phyloP scores from a whole-genome alignment of 192 early-diverging fungal genomes.

The Podila clonocystis region DNA sequence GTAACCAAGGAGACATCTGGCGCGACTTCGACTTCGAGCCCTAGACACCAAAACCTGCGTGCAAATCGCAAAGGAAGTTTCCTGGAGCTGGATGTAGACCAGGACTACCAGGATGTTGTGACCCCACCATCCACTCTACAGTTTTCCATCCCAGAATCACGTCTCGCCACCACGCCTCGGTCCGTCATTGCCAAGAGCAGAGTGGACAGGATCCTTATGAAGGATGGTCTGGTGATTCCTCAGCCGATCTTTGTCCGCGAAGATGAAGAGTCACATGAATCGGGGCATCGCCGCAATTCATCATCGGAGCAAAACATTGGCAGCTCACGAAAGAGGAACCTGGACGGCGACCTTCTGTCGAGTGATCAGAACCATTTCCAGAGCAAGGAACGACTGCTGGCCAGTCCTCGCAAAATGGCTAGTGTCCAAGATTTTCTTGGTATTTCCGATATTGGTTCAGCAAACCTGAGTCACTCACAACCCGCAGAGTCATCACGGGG shows the following conservation, averaged over 20 bases:
- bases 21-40: not conserved
- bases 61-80: conserved; percentile 12
- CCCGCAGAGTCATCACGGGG: not conserved
- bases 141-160: conserved; percentile 28
- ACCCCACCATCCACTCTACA: conserved; percentile 28
- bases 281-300: not conserved
- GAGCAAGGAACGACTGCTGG: conserved; percentile 23
- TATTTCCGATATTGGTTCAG: not conserved
- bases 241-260: conserved; percentile 38
- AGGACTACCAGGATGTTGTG: conserved; percentile 32
- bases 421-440: conserved; percentile 41
- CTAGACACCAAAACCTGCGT: not conserved
- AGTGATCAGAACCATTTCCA: not conserved
- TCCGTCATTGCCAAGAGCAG: conserved; percentile 33
- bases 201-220: conserved; percentile 29
- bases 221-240: conserved; percentile 37
- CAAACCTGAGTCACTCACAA: not conserved
- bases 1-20: not conserved
- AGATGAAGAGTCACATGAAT: conserved; percentile 11
- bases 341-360: conserved; percentile 18
- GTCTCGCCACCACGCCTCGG: conserved; percentile 16
- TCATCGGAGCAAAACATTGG: conserved; percentile 5
- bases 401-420: conserved; percentile 45
- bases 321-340: conserved; percentile 31
- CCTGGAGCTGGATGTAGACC: conserved; percentile 14